Evolutionary conservation across 257 asterid species (phyloP).

Genomic region (Scutellaria baicalensis): DNA sequence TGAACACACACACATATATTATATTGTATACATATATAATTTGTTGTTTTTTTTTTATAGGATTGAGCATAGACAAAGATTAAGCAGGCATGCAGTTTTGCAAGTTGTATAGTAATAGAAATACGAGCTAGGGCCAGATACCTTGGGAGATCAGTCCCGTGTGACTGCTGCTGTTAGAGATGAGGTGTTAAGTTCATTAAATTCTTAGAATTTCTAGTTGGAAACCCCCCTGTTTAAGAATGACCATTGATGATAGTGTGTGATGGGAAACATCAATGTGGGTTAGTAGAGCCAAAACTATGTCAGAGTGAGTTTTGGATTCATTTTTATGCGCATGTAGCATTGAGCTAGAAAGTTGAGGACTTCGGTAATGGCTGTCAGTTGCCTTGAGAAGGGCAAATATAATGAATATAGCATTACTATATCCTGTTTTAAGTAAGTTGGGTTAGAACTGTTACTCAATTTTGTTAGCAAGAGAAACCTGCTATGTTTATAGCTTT

Average conservation of each 20-base stretch:
- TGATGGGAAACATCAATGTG: background rate
- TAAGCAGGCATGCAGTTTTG: background rate
- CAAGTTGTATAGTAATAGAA: background rate
- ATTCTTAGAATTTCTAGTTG: background rate
- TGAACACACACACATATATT: too few species aligned
- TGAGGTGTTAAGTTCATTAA: background rate
- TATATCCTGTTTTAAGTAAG: background rate
- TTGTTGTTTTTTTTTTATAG: background rate
- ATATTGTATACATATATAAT: too few species aligned
- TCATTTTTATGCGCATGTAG: background rate
- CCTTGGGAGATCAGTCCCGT: background rate
- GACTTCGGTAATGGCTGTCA: background rate
- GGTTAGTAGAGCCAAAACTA: background rate
- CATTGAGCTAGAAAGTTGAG: background rate
- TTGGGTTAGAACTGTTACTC: slow-evolving; percentile 9
- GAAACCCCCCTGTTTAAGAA: background rate
- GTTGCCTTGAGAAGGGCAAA: background rate
- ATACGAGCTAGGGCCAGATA: background rate
- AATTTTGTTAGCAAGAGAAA: slow-evolving; percentile 4
- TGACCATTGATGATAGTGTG: background rate
- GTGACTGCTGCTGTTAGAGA: background rate
- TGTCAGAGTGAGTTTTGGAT: background rate
- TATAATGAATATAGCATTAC: background rate
- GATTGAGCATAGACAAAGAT: background rate
- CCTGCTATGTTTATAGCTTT: slow-evolving; percentile 3